Evolutionary conservation across 2,329 filamentous ascomycete species (phyloP), one percentile per base, ranked within the genome.

Genomic region (Botrytis elliptica): DNA sequence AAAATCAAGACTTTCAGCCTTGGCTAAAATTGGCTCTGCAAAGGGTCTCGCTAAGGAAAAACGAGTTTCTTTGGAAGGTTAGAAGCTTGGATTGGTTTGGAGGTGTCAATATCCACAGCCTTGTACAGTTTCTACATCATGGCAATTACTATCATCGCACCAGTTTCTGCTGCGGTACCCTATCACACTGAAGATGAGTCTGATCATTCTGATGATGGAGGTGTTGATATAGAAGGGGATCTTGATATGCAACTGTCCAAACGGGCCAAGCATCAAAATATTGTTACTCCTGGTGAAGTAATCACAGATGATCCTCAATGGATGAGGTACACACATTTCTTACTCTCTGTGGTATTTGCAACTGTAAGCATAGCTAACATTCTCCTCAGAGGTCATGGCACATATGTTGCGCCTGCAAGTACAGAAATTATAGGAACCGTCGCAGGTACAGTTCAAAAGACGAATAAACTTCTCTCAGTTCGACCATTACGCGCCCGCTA

Each of bases 381-480:
- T 44, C 16, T 55, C 55, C 81, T 10, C n/a, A 93, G 94, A 84
- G 96, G 96, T 79, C 96, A 99, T 84, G 96, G 96, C 78, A 99
- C 96, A 68, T 97, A 93, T 82, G 86, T 93, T 65, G 88, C 88
- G 29, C 83, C 87, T 7, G 82, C 85, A 65, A 86, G 88, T 70
- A 89, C 88, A 7, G 87, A 90, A 74, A 99, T 99, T 81, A 89
- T 92, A 73, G 95, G 94, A 66, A 97, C 96, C 9, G 92, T 99
- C 46, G 95, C 95, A 10, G 96, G 96, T 79, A 95, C 92, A 10
- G 87, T 98, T 52, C 91, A 92, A 81, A 95, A 95, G 82, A 98
- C 95, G 75, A 99, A 99, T 88, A 98, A 98, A 83, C 91, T 99
- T 66, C 91, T 99, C 77, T 97, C 94, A 3, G 93, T 99, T 73